Conservation (phyloP, 148 eudicot species). For the Dysphania ambrosioides region DNA sequence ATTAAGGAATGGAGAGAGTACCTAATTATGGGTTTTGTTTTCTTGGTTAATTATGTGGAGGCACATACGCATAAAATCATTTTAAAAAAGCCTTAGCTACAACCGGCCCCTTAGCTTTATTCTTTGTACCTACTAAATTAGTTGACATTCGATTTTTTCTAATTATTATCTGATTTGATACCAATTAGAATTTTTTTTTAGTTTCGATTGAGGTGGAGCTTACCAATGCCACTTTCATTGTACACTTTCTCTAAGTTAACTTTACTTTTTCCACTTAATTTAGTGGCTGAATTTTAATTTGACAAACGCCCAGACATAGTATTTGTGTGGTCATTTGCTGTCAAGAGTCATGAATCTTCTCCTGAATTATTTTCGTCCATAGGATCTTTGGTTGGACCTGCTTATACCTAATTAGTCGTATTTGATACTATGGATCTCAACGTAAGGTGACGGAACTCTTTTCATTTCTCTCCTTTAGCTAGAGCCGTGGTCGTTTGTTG, state of each 20-base stretch:
- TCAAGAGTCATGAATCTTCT: slow-evolving; percentile 13
- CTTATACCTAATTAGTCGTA: background rate
- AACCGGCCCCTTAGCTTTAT: background rate
- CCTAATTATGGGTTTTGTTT: background rate
- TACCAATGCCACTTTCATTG: background rate
- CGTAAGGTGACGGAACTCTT: background rate
- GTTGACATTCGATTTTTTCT: background rate
- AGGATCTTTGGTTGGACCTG: slow-evolving; percentile 20
- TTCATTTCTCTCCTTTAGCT: background rate
- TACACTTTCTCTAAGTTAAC: background rate
- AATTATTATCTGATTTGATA: background rate
- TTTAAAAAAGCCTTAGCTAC: background rate
- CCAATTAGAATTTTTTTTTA: background rate
- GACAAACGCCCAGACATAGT: background rate
- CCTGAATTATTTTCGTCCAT: background rate
- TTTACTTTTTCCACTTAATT: slow-evolving; percentile 8
- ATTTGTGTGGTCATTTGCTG: background rate
- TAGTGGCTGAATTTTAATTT: background rate
- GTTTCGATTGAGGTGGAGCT: slow-evolving; percentile 11
- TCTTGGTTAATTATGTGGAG: background rate
- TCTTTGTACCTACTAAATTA: background rate
- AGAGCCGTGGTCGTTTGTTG: too few species aligned
- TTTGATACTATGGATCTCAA: background rate
- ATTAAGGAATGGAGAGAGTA: background rate
- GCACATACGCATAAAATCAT: background rate